These are phyloP conservation scores for Eruca vesicaria DNA, from an alignment of 441 rosid genomes.

Conservation along the genomic window DNA sequence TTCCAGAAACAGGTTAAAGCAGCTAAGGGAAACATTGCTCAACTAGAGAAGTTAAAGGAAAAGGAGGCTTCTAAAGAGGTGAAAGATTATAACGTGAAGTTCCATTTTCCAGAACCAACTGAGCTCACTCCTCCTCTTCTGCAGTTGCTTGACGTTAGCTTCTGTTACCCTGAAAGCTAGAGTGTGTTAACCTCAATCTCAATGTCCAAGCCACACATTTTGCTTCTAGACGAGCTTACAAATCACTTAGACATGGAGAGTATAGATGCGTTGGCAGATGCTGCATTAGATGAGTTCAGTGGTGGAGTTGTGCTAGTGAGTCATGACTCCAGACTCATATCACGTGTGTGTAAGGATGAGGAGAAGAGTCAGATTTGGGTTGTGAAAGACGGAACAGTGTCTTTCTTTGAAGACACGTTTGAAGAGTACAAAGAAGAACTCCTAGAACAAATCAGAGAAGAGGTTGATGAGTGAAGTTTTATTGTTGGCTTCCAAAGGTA, in stretches of 20 bases:
- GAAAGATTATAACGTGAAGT: conserved; percentile 85
- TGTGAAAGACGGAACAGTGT: conserved; percentile 73
- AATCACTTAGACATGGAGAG: conserved; percentile 96
- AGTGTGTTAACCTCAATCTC: conserved; percentile 87
- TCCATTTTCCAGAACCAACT: conserved; percentile 97
- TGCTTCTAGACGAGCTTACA: conserved; percentile 86
- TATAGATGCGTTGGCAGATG: conserved; percentile 84
- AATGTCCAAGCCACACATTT: conserved; percentile 87
- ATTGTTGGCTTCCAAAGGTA: conserved; percentile 18
- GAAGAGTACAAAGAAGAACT: conserved; percentile 87
- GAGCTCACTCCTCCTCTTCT: conserved; percentile 88
- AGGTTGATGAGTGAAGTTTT: conserved; percentile 67
- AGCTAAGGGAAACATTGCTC: conserved; percentile 75
- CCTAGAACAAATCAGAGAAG: conserved; percentile 75
- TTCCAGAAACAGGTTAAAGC: conserved; percentile 76
- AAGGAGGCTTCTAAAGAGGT: conserved; percentile 75
- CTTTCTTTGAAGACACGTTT: conserved; percentile 60
- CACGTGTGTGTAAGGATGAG: conserved; percentile 83
- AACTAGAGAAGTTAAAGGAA: conserved; percentile 65
- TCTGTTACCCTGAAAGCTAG: conserved; percentile 85
- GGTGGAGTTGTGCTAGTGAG: conserved; percentile 93
- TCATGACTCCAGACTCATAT: conserved; percentile 90
- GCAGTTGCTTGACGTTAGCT: conserved; percentile 86
- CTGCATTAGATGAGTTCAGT: conserved; percentile 82
- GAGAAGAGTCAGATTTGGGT: conserved; percentile 89